phyloP scores from a whole-genome alignment of 768 basidiomycete species.

The Boletus edulis region DNA sequence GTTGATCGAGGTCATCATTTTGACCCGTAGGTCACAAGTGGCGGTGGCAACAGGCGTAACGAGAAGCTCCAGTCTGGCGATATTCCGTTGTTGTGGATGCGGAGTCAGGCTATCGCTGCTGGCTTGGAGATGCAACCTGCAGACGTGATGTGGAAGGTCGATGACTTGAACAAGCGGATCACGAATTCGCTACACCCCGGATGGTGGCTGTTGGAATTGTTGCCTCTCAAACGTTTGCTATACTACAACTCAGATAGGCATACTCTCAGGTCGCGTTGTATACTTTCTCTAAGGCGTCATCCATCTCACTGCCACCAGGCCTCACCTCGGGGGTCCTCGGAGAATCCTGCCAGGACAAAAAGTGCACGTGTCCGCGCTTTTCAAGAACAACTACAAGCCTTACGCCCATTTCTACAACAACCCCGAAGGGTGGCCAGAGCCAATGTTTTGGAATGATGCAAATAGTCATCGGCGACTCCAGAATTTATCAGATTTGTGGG shows the following conservation, averaged over 20 bases:
- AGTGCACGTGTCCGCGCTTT: conserved; percentile 31
- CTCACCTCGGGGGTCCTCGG: conserved; percentile 26
- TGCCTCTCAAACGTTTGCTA: conserved; percentile 25
- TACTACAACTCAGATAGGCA: conserved; percentile 27
- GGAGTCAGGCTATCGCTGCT: conserved; percentile 27
- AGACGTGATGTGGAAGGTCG: conserved; percentile 29
- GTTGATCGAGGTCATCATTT: background rate
- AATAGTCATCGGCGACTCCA: conserved; percentile 19
- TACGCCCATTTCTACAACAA: conserved; percentile 22
- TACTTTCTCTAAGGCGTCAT: background rate
- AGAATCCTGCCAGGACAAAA: conserved; percentile 30
- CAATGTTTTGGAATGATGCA: conserved; percentile 31
- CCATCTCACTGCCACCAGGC: conserved; percentile 17
- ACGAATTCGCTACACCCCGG: conserved; percentile 9
- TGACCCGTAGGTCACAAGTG: conserved; percentile 14
- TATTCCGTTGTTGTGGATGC: conserved; percentile 32
- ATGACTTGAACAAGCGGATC: conserved; percentile 24
- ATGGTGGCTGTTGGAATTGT: conserved; percentile 27
- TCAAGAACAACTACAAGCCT: conserved; percentile 31
- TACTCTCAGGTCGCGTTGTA: conserved; percentile 16
- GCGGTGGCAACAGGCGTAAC: conserved; percentile 29
- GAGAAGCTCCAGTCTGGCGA: conserved; percentile 27
- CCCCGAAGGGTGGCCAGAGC: conserved; percentile 24
- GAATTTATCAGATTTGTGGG: conserved; percentile 21
- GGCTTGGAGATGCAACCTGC: conserved; percentile 22